Evolutionary conservation across 1,139 yeast genomes (phyloP).

Genomic region (Wickerhamomyces sp.): DNA sequence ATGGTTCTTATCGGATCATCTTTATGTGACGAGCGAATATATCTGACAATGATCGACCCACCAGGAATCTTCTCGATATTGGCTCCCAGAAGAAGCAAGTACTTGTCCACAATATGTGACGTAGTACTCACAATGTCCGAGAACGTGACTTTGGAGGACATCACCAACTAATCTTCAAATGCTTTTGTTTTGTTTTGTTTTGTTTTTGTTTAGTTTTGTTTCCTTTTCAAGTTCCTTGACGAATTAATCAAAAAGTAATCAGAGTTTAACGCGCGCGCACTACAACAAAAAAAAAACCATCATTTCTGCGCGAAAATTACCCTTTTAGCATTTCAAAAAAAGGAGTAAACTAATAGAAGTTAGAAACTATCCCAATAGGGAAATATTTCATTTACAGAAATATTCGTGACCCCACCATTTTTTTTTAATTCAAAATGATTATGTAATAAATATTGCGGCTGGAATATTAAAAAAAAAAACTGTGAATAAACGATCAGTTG

Average conservation of each 20-base stretch:
- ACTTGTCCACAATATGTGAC: background rate
- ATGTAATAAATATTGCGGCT: too few species aligned
- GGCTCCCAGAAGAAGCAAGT: conserved; percentile 1
- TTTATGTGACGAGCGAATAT: conserved; percentile 84
- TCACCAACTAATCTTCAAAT: background rate
- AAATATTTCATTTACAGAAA: background rate
- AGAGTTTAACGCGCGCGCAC: too few species aligned
- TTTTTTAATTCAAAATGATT: background rate
- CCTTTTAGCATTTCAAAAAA: too few species aligned
- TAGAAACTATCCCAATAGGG: background rate
- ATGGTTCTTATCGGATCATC: conserved; percentile 91
- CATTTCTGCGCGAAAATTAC: background rate
- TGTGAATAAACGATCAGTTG: background rate
- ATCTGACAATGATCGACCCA: conserved; percentile 67
- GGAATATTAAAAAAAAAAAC: too few species aligned
- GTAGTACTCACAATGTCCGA: conserved; percentile 3
- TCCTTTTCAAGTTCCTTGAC: too few species aligned
- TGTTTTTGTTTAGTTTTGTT: background rate
- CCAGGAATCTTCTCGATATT: conserved; percentile 56
- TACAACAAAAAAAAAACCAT: background rate
- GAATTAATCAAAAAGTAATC: too few species aligned
- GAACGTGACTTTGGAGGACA: conserved; percentile 4
- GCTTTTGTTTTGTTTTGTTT: background rate
- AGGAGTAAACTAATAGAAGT: background rate
- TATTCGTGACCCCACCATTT: background rate